Base-by-base conservation (phyloP, 2,329 filamentous ascomycete species). In the Rhynchosporium secalis region DNA sequence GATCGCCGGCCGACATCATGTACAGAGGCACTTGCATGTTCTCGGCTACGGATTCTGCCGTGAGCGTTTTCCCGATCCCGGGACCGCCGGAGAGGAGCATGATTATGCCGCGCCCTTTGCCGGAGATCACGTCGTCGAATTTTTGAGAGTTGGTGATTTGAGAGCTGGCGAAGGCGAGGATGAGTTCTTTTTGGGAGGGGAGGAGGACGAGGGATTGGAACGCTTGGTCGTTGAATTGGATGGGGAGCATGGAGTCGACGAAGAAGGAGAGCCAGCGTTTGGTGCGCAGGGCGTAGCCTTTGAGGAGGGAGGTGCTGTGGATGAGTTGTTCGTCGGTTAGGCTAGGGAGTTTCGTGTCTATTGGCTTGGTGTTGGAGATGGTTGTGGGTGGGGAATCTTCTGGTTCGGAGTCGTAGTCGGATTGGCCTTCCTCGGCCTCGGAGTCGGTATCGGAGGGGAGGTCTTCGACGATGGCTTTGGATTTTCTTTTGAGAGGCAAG, bases 111-210 rank as follows among this genome's bases (percentile, higher is more conserved):
- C 77, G 78, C 75, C 81, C 74, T 57, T 84, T 83, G 55, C 80
- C 81, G 9, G 76, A 75, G 69, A 83, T 82, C 61, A 83, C 75
- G 63, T 83, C 81, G 72, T 83, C 80, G 63, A 83, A 83, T 8
- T 66, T 70, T 31, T 72, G 72, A 28, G 69, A 60, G 13, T 76
- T 71, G 40, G 78, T 76, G 47, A 79, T 75, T 71, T 83, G 80
- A 4, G 76, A 77, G 70, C 81, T 75, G 1, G 79, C 80, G 58
- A 83, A 81, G 1, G 80, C 79, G 6, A 79, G 75, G 65, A 83
- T 78, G 9, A 84, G 74, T 45, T 82, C 78, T 71, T 84, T 84
- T 58, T 81, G 76, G 33, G 79, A 78, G 1, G 76, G 66, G 0
- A 79, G 78, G 29, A 84, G 75, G 9, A 83, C 81, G 3, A 84